Conservation (phyloP, 2,329 filamentous ascomycete genomes). For the Bimuria novae-zelandiae region DNA sequence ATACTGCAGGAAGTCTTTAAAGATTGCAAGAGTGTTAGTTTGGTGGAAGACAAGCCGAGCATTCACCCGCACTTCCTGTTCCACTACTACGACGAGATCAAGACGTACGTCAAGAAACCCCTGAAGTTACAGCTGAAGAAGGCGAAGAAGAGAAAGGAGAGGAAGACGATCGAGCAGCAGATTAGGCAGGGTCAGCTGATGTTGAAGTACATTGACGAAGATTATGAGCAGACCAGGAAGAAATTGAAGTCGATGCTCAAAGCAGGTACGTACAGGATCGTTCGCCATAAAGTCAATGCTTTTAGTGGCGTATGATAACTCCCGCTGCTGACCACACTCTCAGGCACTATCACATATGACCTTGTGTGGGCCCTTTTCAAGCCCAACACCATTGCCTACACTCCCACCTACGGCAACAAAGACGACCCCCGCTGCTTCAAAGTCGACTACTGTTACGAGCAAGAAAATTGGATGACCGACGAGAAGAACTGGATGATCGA, state of each 20-base stretch:
- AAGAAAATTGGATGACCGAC: constrained; percentile 68
- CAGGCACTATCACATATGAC: constrained; percentile 80
- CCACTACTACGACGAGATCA: constrained; percentile 78
- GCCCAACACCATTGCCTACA: constrained; percentile 78
- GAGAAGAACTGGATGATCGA: constrained; percentile 79
- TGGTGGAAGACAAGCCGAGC: constrained; percentile 79
- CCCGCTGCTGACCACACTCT: neutral
- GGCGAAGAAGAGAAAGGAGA: constrained; percentile 64
- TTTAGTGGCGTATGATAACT: neutral
- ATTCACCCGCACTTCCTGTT: constrained; percentile 54
- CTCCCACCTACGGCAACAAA: constrained; percentile 73
- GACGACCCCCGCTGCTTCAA: constrained; percentile 84
- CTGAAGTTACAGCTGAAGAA: constrained; percentile 64
- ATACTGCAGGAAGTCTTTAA: constrained; percentile 73
- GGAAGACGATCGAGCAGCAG: constrained; percentile 63
- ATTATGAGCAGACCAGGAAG: constrained; percentile 79
- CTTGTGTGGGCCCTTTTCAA: constrained; percentile 89
- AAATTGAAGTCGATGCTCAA: constrained; percentile 80
- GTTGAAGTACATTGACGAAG: constrained; percentile 76
- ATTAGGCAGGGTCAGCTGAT: constrained; percentile 72
- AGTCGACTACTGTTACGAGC: constrained; percentile 75
- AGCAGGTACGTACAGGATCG: constrained; percentile 51
- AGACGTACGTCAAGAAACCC: constrained; percentile 62
- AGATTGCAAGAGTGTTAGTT: constrained; percentile 74
- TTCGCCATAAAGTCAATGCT: neutral